Conservation (phyloP, 257 asterid genomes). For the Solanum gracilifrons region DNA sequence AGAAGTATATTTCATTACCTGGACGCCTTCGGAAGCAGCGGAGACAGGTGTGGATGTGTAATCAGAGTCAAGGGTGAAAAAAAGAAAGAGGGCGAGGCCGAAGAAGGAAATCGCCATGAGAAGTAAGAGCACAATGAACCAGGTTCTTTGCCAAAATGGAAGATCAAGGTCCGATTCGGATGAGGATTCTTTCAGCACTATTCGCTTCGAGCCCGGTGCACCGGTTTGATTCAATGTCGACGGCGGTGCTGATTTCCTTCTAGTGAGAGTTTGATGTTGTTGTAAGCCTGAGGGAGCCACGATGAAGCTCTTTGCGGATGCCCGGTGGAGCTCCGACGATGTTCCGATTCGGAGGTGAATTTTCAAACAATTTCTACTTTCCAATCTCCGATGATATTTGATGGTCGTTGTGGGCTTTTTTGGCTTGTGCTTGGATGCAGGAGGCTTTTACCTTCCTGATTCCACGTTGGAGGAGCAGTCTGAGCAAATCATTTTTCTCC, state of each 20-base stretch:
- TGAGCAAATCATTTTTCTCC: constrained; percentile 22
- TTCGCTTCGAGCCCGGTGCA: constrained; percentile 35
- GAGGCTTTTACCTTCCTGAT: background rate
- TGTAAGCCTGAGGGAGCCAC: constrained; percentile 79
- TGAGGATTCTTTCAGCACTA: constrained; percentile 37
- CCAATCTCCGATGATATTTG: background rate
- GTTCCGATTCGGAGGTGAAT: constrained; percentile 3
- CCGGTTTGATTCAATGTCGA: constrained; percentile 15
- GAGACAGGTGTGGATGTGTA: constrained; percentile 43
- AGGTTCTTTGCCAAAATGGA: constrained; percentile 59
- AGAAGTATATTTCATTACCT: constrained; percentile 21
- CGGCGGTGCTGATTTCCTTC: constrained; percentile 54
- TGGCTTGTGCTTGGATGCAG: background rate
- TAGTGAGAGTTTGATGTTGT: constrained; percentile 43
- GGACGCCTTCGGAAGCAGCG: constrained; percentile 92
- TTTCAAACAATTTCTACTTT: background rate
- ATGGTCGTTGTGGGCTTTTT: background rate
- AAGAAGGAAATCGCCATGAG: constrained; percentile 66
- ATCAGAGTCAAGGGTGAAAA: constrained; percentile 56
- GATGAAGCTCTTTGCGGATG: constrained; percentile 24
- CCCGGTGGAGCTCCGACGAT: constrained; percentile 55
- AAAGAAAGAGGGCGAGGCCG: constrained; percentile 48
- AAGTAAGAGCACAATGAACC: constrained; percentile 44
- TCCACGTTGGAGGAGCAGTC: constrained; percentile 12
- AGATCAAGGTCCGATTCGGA: constrained; percentile 36